Evolutionary conservation across 345 rosid genomes (phyloP), one percentile per base, ranked within the genome.

Genomic region (Geranium brycei): DNA sequence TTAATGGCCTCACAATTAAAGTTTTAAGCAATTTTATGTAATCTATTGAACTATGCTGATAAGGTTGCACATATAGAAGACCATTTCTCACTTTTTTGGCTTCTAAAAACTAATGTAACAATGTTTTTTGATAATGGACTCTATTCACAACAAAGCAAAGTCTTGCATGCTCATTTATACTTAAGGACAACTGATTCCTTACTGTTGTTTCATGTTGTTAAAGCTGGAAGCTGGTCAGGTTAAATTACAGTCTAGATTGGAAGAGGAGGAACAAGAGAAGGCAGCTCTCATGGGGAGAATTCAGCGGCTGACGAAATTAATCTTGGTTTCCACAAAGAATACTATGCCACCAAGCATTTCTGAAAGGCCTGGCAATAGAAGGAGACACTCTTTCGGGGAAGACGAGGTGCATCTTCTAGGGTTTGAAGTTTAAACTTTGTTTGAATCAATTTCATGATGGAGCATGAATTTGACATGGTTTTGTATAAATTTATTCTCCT

Each of bases 141-240:
- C 3, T 38, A 10, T 38, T 38, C 11, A 38, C 47, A 38, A 38
- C 47, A 38, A 38, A 38, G 13, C 53, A 47, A 6, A 47, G 53
- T 47, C 11, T 47, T 47, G 53, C 3, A 2, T 62, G 17, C 15
- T 14, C 13, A 10, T 62, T 17, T 28, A 62, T 3, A 17, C 17
- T 62, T 62, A 4, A 62, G 15, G 64, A 17, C 31, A 23, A 17
- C 28, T 62, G 23, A 51, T 56, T 7, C 28, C 6, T 64, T 7
- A 35, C 17, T 31, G 12, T 56, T 30, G 59, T 57, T 64, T 67
- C 69, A 10, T 69, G 71, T 23, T 68, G 41, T 73, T 62, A 69
- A 77, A 86, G 87, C 79, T 86, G 78, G 91, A 83, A 81, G 91
- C 86, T 68, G 91, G 87, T 72, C 85, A 86, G 61, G 83, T 83